phyloP scores from a whole-genome alignment of 208 protist species.

The Balamuthia mandrillaris region DNA sequence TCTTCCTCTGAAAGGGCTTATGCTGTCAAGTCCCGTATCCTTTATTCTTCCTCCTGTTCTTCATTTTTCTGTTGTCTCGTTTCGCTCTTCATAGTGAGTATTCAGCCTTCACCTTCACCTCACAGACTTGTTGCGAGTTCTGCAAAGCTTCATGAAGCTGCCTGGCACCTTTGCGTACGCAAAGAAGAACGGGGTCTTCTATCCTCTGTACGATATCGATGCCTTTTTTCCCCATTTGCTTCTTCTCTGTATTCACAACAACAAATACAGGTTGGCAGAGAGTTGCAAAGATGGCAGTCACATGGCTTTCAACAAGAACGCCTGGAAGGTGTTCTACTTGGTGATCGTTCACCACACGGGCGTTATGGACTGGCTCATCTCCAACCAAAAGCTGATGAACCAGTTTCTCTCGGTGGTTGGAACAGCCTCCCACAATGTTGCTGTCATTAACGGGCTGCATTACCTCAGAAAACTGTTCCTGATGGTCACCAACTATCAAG shows the following conservation, averaged over 20 bases:
- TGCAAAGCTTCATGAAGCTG: not conserved
- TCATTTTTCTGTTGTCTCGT: too few relatives aligned
- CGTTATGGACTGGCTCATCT: not conserved
- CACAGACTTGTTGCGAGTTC: not conserved
- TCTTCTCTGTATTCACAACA: not conserved
- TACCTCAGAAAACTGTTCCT: not conserved
- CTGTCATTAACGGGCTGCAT: not conserved
- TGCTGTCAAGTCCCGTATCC: too few relatives aligned
- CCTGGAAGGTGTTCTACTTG: not conserved
- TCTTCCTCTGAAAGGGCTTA: too few relatives aligned
- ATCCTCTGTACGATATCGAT: not conserved
- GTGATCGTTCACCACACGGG: not conserved
- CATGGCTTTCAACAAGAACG: not conserved
- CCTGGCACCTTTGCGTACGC: not conserved
- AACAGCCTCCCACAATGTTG: not conserved
- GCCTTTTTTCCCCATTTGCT: not conserved
- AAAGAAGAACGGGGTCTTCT: not conserved
- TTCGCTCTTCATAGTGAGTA: too few relatives aligned
- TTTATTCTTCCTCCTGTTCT: too few relatives aligned
- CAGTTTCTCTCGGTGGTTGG: not conserved
- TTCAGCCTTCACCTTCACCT: too few relatives aligned
- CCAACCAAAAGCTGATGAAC: not conserved
- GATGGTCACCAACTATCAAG: too few relatives aligned
- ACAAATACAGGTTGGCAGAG: not conserved
- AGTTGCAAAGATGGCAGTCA: not conserved